Conservation (phyloP, 1,139 yeast genomes). For the Pichia sp. region DNA sequence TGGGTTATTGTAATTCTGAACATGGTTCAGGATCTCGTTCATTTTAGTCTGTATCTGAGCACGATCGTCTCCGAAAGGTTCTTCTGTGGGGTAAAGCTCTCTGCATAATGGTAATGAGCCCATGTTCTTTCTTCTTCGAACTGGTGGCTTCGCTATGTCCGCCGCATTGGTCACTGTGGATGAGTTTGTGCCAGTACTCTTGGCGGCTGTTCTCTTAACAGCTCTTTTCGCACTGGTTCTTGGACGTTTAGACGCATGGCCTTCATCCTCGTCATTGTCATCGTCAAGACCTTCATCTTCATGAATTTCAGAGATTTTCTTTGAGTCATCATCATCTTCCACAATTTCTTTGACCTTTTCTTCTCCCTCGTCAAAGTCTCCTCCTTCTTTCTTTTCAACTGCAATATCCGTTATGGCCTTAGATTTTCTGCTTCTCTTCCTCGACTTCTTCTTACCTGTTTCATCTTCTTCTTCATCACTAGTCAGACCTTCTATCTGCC, state of each 20-base stretch:
- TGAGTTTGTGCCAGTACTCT: no score
- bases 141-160: no score
- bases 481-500: slow-evolving; percentile 41
- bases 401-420: slow-evolving; percentile 1
- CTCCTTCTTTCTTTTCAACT: not conserved
- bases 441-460: slow-evolving; percentile 10
- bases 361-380: not conserved
- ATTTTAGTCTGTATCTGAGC: slow-evolving; percentile 18
- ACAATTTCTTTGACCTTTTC: not conserved
- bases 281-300: slow-evolving; percentile 1
- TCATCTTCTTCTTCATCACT: slow-evolving; percentile 17
- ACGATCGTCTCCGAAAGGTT: slow-evolving; percentile 18
- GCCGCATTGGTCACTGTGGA: no score
- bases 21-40: slow-evolving; percentile 17
- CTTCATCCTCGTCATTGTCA: slow-evolving; percentile 3
- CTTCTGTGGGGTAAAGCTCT: slow-evolving; percentile 7
- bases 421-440: slow-evolving; percentile 6
- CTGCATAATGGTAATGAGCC: slow-evolving; percentile 12
- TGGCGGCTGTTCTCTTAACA: slow-evolving; percentile 7
- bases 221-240: slow-evolving; percentile 5
- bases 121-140: slow-evolving; percentile 10
- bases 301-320: no score
- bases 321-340: not conserved
- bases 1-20: slow-evolving; percentile 18
- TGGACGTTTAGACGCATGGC: slow-evolving; percentile 7